A percentile compares a stretch with the other conserved stretches of the same genome.
These are phyloP conservation scores for Solanum commersonii DNA, from an alignment of 257 asterid species.

Conservation along the genomic window DNA sequence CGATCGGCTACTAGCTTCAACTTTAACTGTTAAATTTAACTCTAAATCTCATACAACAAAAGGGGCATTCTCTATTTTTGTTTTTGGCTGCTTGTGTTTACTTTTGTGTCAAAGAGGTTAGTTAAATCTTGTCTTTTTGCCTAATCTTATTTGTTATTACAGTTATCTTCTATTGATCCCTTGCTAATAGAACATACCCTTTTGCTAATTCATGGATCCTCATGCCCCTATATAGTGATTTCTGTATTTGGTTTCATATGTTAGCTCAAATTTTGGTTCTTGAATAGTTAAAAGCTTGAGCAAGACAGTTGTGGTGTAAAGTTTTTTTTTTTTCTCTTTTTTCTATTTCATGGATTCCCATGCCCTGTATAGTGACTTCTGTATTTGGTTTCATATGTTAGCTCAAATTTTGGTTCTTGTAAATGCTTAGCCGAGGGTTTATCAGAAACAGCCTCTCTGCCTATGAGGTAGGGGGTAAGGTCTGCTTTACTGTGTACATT, in stretches of 20 bases:
- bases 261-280: neutral
- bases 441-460: neutral
- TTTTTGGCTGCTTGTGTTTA: neutral
- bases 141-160: neutral
- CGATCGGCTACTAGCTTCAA: neutral
- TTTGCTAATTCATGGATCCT: neutral
- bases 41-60: neutral
- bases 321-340: neutral
- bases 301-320: neutral
- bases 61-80: neutral
- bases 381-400: neutral
- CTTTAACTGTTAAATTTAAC: neutral
- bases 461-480: neutral
- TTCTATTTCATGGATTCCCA: neutral
- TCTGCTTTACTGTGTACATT: neutral
- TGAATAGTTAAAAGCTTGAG: neutral
- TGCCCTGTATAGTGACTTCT: neutral
- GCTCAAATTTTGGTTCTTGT: neutral
- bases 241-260: neutral
- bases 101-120: neutral
- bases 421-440: neutral
- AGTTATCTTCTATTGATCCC: neutral
- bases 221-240: neutral
- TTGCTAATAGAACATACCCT: neutral
- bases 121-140: neutral